Base-by-base conservation (phyloP, 768 basidiomycete species). In the Serendipita sp. region DNA sequence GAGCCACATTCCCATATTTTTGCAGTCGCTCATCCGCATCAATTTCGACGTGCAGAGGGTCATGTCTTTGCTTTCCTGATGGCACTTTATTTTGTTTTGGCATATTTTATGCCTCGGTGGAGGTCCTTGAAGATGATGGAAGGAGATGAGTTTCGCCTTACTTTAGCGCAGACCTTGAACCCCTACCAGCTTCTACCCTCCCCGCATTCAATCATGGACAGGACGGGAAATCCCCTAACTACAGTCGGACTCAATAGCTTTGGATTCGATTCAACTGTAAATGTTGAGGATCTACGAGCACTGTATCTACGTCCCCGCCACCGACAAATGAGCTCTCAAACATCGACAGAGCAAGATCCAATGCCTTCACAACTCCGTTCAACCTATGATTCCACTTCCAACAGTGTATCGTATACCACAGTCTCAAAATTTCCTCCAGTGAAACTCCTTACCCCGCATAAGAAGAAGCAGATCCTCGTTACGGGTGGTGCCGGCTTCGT, bases 401-500 rank as follows among this genome's bases (percentile, higher is more conserved):
- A 86, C 68, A 82, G 88, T 44, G 92, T 96, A 74, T 89, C 93
- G 47, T 97, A 94, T 76, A 89, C 91, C 54, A 92, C 92, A 30
- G 82, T 95, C 65, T 85, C 88, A 64, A 86, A 89, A 48, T 99
- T 93, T 75, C 90, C 93, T 8, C 92, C 95, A 2, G 94, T 99
- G 66, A 90, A 83, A 70, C 83, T 93, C 56, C 83, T 99, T 54
- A 75, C 90, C 8, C 83, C 88, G 24, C 78, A 84, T 1, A 74
- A 77, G 67, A 84, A 92, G 70, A 96, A 95, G 76, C 88, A 95
- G 66, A 78, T 98, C 70, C 83, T 99, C 45, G 88, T 97, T 69
- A 98, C 95, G 24, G 95, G 95, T 66, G 95, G 96, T 46, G 96
- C 95, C 44, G 96, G 96, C n/a, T 99, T 99, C 74, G 95, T 99